Conservation (phyloP, 1,284 basidiomycete genomes). For the Trichosporon asahii region DNA sequence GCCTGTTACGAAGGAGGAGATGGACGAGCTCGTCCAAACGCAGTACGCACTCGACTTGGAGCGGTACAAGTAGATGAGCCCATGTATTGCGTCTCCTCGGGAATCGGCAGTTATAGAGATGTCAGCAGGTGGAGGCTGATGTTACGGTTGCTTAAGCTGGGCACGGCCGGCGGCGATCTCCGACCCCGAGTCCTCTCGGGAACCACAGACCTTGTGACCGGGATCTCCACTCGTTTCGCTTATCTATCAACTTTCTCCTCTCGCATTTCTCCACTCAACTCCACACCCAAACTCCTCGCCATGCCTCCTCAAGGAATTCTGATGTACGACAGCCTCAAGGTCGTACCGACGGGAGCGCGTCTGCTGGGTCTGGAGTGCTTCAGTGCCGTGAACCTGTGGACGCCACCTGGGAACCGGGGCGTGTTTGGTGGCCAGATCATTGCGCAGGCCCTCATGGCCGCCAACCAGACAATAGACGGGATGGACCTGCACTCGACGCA, state of each 20-base stretch:
- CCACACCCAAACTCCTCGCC: neutral
- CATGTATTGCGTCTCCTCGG: neutral
- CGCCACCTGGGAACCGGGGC: slow-evolving; percentile 64
- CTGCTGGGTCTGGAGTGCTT: slow-evolving; percentile 48
- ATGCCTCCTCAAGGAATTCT: neutral
- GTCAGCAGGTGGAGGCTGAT: neutral
- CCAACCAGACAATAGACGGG: slow-evolving; percentile 67
- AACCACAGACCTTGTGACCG: neutral
- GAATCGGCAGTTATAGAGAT: neutral
- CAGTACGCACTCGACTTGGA: neutral
- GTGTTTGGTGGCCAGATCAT: slow-evolving; percentile 86
- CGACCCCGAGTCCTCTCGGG: neutral
- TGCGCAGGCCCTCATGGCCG: slow-evolving; percentile 76
- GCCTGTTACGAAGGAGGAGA: neutral
- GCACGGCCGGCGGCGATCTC: neutral
- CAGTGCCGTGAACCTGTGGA: slow-evolving; percentile 68
- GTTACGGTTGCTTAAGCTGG: neutral
- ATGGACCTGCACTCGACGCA: slow-evolving; percentile 59
- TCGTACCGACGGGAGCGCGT: slow-evolving; percentile 1
- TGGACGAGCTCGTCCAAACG: neutral
- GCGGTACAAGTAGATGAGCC: neutral
- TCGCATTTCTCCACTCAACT: neutral
- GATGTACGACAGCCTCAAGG: slow-evolving; percentile 4
- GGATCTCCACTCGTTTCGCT: neutral
- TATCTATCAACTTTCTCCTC: neutral